phyloP scores from a whole-genome alignment of 176 grass and related monocot species.

The Puya raimondii region DNA sequence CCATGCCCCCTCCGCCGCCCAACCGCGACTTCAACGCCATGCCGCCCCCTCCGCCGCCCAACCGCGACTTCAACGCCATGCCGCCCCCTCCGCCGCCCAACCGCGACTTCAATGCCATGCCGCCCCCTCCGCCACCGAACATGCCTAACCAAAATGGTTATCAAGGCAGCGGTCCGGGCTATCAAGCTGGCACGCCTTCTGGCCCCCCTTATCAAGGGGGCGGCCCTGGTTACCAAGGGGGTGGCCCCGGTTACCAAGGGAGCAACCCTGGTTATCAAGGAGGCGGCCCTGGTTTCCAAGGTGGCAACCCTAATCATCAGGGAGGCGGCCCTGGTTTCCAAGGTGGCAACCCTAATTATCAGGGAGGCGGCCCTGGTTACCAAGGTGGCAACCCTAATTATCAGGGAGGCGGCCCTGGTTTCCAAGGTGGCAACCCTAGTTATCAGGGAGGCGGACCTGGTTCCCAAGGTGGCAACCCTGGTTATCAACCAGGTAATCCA shows the following conservation, averaged over 20 bases:
- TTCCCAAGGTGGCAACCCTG: constrained; percentile 26
- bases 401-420: constrained; percentile 38
- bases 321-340: constrained; percentile 28
- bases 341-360: constrained; percentile 21
- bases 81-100: constrained; percentile 20
- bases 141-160: constrained; percentile 28
- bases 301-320: constrained; percentile 28
- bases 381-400: constrained; percentile 41
- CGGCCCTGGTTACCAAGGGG: neutral
- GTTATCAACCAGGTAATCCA: neutral
- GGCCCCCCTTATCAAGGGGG: constrained; percentile 25
- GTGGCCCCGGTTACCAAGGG: neutral
- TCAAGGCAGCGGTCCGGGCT: constrained; percentile 32
- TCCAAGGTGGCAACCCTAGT: constrained; percentile 19
- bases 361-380: constrained; percentile 24
- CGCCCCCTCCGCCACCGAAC: constrained; percentile 25
- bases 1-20: constrained; percentile 20
- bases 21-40: neutral
- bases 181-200: constrained; percentile 8
- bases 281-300: constrained; percentile 17
- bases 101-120: constrained; percentile 9
- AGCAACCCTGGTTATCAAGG: neutral
- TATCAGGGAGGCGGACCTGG: constrained; percentile 9
- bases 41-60: neutral
- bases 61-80: constrained; percentile 8